Base-by-base conservation (phyloP, 495 filamentous ascomycete genomes). In the Aspergillus egyptiacus region DNA sequence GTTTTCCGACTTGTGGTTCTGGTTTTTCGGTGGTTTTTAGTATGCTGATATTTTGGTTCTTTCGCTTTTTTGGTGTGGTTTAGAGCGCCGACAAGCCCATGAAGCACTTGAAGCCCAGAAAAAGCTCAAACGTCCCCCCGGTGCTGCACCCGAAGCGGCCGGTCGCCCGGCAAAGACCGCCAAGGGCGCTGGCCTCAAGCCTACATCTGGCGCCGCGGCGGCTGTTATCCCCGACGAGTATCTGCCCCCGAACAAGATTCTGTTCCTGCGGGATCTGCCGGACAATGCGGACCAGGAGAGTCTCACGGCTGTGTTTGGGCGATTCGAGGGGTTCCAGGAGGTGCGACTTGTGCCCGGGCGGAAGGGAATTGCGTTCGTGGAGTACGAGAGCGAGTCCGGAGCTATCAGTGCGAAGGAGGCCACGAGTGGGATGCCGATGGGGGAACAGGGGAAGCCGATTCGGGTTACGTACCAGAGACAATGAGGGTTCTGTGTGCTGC, bases 341-440 rank as follows among this genome's bases (percentile, higher is more conserved):
- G 89, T 96, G 23, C 81, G 94, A 48, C 68, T 86, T 65, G 90
- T 97, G 35, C 88, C 91, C 5, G 86, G 87, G 6, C 76, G 94
- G 50, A 86, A 80, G 62, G 89, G 87, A 8, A 91, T 99, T 69
- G 91, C 88, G 2, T 97, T 97, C 64, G 89, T 96, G 53, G 94
- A 99, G 67, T 99, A 96, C 70, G 89, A 95, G 64, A 80, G 76
- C 51, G 86, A 96, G 73, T 73, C 82, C 11, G 89, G 89, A 8
- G 90, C 94, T 34, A 96, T 96, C 55, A 84, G 80, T 42, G 93
- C 93, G 25, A 99, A 97, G 78, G 91, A 97, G 77, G 84, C 87
- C 53, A 93, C 87, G 22, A 86, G 87, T 9, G 87, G 88, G n/a
- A 89, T 95, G 86, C 64, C 81, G 10, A 74, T 97, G 55, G 91